Evolutionary conservation across 768 basidiomycete species (phyloP), one percentile per base, ranked within the genome.

Genomic region (Rhodotorula toruloides): DNA sequence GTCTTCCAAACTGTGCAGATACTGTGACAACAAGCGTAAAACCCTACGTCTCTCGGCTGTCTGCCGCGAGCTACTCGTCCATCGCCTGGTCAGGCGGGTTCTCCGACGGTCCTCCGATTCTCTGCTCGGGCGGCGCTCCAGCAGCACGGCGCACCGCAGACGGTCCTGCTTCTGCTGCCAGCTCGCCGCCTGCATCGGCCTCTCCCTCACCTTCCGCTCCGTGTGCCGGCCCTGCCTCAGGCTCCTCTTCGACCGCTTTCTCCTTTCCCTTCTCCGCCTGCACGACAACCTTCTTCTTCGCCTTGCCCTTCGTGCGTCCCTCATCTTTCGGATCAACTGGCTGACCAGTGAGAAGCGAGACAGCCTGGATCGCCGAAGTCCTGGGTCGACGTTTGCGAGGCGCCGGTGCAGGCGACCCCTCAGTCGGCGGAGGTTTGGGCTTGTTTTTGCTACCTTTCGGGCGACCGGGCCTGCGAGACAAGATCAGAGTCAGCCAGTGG

Each of bases 381-480:
- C 25, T 11, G 46, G 10, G 46, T 11, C 34, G 34, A 12, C 39
- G 3, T 34, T 0, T 1, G 34, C 12, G 25, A 11, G 22, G 32
- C 21, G 11, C 3, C 37, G 8, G 4, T 14, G 14, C 6, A 1
- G 4, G n/a, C n/a, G n/a, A 9, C 34, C 22, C 34, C 21, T 12
- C 12, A 0, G 14, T 8, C 16, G 16, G 39, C 39, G 13, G 32
- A 2, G 58, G 27, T 25, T 53, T 54, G 10, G 52, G 50, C 60
- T 61, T 61, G 52, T 54, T 61, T 32, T 46, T 54, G 52, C 60
- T 61, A 2, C 60, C 52, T n/a, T 36, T 44, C 16, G 50, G 42
- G 3, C 60, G 60, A 6, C 52, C 52, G 7, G n/a, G 31, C 32
- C 40, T 40, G 31, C 50, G 25, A 10, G 13, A 19, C 25, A 39